Conservation (phyloP, 306 rosid genomes). For the Crataegus laevigata region DNA sequence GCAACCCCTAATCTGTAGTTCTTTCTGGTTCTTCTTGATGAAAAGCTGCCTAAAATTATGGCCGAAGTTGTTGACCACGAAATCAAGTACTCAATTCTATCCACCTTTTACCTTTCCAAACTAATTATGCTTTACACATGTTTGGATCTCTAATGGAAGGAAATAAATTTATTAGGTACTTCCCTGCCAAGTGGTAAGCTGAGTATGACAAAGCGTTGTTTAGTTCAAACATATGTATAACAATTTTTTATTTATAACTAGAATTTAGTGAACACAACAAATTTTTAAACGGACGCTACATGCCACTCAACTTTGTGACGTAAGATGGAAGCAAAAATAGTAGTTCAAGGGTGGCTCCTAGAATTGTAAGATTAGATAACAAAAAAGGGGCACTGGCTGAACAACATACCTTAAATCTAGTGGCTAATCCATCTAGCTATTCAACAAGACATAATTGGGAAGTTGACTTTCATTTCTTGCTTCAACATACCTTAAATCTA, state of each 20-base stretch:
- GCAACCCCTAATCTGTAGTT: no score
- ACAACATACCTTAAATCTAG: no score
- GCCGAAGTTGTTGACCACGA: no score
- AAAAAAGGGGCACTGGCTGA: no score
- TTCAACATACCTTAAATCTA: no score
- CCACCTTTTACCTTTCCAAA: neutral
- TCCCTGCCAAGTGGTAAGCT: no score
- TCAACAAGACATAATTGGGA: neutral
- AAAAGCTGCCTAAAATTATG: no score
- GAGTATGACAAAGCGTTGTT: no score
- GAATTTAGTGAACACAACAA: fast-evolving
- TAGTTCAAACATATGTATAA: neutral
- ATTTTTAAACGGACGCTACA: neutral
- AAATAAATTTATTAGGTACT: neutral
- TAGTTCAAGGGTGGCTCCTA: no score
- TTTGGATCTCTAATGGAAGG: neutral
- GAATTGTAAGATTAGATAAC: no score
- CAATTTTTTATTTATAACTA: neutral
- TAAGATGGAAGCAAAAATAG: neutral
- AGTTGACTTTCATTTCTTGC: neutral
- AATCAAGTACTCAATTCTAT: neutral
- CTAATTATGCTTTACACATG: neutral
- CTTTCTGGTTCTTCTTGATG: no score
- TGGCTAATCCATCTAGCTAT: neutral
- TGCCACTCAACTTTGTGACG: no score